phyloP scores from a whole-genome alignment of 257 asterid genomes.

The Anisodus acutangulus region DNA sequence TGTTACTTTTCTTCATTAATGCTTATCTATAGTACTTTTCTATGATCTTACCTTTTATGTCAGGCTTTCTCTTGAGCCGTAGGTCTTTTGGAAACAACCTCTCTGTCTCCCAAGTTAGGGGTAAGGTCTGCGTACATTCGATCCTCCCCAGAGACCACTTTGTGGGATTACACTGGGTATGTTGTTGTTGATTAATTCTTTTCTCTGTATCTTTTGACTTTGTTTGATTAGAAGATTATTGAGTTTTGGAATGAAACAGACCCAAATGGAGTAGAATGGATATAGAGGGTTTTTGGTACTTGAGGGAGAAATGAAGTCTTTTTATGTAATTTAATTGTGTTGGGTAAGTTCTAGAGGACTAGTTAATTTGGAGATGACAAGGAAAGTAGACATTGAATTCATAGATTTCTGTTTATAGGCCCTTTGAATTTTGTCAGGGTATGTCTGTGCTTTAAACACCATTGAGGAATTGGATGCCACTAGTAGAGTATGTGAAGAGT shows the following conservation, averaged over 20 bases:
- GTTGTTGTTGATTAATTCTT: not conserved
- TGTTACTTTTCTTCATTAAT: too few species aligned
- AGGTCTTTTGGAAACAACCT: too few species aligned
- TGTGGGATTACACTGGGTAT: too few species aligned
- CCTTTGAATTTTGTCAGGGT: not conserved
- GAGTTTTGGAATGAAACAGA: not conserved
- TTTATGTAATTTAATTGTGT: not conserved
- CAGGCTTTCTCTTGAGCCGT: too few species aligned
- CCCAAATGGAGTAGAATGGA: not conserved
- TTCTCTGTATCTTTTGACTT: not conserved
- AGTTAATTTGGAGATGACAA: not conserved
- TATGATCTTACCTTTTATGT: too few species aligned
- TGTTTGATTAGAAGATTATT: not conserved
- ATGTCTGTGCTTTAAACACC: not conserved
- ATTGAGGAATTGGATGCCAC: not conserved
- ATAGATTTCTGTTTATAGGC: not conserved
- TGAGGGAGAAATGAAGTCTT: constrained; percentile 20
- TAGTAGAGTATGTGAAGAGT: not conserved
- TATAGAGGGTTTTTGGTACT: not conserved
- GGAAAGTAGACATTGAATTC: not conserved
- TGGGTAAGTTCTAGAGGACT: not conserved
- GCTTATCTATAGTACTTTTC: too few species aligned
- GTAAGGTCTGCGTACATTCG: too few species aligned
- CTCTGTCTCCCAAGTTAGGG: too few species aligned
- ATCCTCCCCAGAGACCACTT: too few species aligned